Evolutionary conservation across 2,329 filamentous ascomycete genomes (phyloP).

Genomic region (Microthyrium microscopicum): DNA sequence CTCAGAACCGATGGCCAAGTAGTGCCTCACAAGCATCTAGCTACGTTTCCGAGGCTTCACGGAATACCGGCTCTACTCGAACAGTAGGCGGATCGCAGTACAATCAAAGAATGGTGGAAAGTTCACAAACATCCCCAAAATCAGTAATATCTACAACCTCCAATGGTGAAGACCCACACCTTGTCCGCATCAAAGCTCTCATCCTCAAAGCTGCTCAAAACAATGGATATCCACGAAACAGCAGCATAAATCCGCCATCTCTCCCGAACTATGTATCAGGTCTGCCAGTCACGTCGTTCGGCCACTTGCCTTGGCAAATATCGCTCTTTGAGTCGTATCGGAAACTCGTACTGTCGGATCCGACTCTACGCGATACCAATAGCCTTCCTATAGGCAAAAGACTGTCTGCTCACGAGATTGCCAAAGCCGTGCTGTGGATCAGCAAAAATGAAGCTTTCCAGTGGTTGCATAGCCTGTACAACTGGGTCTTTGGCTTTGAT

Average conservation of each 20-base stretch:
- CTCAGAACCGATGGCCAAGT: slow-evolving; percentile 66
- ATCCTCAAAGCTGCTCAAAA: slow-evolving; percentile 77
- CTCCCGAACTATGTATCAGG: slow-evolving; percentile 62
- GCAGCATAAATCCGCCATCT: slow-evolving; percentile 30
- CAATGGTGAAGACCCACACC: slow-evolving; percentile 55
- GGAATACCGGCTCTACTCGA: too few species aligned
- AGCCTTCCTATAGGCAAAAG: slow-evolving; percentile 23
- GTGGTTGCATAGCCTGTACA: slow-evolving; percentile 70
- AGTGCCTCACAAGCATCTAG: too few species aligned
- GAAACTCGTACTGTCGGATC: slow-evolving; percentile 58
- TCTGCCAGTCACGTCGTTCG: slow-evolving; percentile 64
- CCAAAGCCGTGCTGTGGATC: slow-evolving; percentile 64
- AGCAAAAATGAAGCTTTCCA: slow-evolving; percentile 53
- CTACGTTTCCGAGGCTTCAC: background rate
- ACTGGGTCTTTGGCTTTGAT: slow-evolving; percentile 69
- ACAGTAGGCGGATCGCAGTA: background rate
- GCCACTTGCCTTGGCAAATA: slow-evolving; percentile 51
- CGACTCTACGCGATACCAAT: slow-evolving; percentile 38
- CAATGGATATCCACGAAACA: slow-evolving; percentile 51
- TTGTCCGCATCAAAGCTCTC: slow-evolving; percentile 61
- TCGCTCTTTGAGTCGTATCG: slow-evolving; percentile 65
- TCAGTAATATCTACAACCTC: background rate
- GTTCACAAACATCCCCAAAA: slow-evolving; percentile 35
- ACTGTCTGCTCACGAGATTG: slow-evolving; percentile 58
- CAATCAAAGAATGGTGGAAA: background rate